Evolutionary conservation across 2,329 filamentous ascomycete species (phyloP), one percentile per base, ranked within the genome.

Genomic region (Emmonsiellopsis sp.): DNA sequence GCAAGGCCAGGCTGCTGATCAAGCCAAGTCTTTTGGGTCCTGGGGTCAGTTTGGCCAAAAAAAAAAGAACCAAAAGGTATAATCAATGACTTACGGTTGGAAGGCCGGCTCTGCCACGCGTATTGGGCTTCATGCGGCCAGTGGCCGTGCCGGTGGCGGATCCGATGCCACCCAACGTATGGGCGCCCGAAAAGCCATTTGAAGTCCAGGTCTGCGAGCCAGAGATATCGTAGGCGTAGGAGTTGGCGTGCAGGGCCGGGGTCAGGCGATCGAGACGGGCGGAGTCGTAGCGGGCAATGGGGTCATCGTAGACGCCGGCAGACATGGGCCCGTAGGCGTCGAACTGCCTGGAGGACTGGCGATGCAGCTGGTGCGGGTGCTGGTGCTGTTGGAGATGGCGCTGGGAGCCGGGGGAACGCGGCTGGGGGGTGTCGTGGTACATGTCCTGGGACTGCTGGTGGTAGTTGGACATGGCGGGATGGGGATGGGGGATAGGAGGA

Each of bases 131-230:
- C 65, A 80, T 72, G 59, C 79, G 75, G 55, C 73, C 73, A 27
- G 76, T 76, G 31, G 75, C 83, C 71, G 61, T 76, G 78, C 47
- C 77, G 74, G 53, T 72, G 71, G 58, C 79, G 75, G 67, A 83
- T 67, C 63, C 84, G 73, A 66, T 79, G 71, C 61, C 80, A 75
- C 83, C 84, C 61, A 91, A 77, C 57, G 81, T 72, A 62, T 78
- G 80, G 61, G 80, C 79, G 60, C 78, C 84, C 52, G 83, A 82
- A 58, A 89, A 87, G 46, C 82, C 85, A 63, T 80, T 81, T 51
- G 88, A 84, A 67, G 84, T 88, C 90, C 90, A 95, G 17, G 85
- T 84, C 65, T 89, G 86, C n/a, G 79, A 77, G n/a, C 74, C 71
- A 55, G 75, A 74, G 65, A 83, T 82, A 64, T 90, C 88, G 61